Base-by-base conservation (phyloP, 179 eudicot species). In the Nepenthes alata region DNA sequence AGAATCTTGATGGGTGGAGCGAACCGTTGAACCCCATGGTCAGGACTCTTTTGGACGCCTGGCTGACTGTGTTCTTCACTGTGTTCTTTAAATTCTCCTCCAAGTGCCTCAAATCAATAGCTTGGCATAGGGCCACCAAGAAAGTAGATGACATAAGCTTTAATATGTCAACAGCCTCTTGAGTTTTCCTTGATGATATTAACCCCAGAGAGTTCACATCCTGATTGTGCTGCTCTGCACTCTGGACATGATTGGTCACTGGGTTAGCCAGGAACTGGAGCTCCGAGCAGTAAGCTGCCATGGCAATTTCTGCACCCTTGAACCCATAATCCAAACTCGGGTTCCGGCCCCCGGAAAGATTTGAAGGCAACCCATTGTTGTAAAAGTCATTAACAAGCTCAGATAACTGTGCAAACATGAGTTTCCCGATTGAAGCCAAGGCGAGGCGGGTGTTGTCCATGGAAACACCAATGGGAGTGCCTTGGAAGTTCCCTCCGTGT, bases 321-420 rank as follows among this genome's bases (percentile, higher is more conserved):
- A 70, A 70, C n/a, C 73, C 73, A 35, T 70, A 70, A 58, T 70
- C 73, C 60, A 70, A 12, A 64, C 68, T 63, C 4, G 74, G 74
- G 51, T 70, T 41, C 11, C 74, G 38, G 0, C 74, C 74, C 0
- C 74, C 74, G 6, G 74, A 50, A 11, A 70, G 65, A 45, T 70
- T 70, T 6, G 69, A 63, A 11, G 73, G 73, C 6, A 70, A 35
- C 44, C 73, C 73, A 54, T 70, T 70, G 68, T 58, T 70, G 73
- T 70, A 70, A 53, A 62, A 61, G 35, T 69, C 72, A 41, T 69
- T 61, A 0, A 69, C 72, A 4, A 69, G 72, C 57, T 69, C 72
- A 0, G 72, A 69, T 52, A 69, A 69, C 48, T 69, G 72, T 6
- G 72, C 72, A 34, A 69, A 69, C 72, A 69, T 38, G 47, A 70